Conservation (phyloP, 73 alveolate genomes). For the Symbiodinium pilosum region DNA sequence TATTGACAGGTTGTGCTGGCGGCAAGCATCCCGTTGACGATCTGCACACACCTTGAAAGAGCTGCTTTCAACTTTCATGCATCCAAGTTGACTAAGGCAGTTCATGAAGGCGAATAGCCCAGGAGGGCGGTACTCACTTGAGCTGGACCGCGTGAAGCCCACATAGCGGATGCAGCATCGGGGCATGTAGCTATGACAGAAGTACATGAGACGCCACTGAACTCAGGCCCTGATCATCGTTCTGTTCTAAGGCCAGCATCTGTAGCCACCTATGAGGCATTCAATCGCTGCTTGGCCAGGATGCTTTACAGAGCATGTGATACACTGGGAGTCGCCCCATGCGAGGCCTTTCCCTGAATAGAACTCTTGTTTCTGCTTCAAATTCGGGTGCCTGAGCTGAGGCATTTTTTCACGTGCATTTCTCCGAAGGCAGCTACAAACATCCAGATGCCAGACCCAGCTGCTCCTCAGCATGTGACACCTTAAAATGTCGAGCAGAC, state of each 20-base stretch:
- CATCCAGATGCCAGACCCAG: constrained; percentile 5
- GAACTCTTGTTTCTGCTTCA: background rate
- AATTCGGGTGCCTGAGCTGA: background rate
- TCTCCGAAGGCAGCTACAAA: constrained; percentile 54
- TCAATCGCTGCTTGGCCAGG: background rate
- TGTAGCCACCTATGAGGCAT: no score
- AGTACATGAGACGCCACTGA: background rate
- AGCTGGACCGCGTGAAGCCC: constrained; percentile 24
- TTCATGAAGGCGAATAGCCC: constrained; percentile 70
- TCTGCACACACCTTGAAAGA: background rate
- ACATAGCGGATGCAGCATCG: no score
- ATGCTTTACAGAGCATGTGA: constrained; percentile 72
- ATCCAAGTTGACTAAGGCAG: constrained; percentile 84
- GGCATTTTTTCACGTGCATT: constrained; percentile 60
- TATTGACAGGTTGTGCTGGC: background rate
- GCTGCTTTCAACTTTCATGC: no score
- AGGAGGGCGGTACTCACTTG: constrained; percentile 45
- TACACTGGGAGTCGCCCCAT: background rate
- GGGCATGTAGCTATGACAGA: background rate
- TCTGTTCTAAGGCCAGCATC: constrained; percentile 38
- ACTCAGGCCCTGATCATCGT: constrained; percentile 76
- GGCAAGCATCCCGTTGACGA: background rate
- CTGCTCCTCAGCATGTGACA: background rate
- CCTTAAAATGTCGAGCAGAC: background rate
- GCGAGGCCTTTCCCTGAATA: constrained; percentile 51